A percentile compares a stretch with the other conserved stretches of the same genome.
Conservation (phyloP, 192 early-diverging fungal species). For the Ramicandelaber brevisporus region DNA sequence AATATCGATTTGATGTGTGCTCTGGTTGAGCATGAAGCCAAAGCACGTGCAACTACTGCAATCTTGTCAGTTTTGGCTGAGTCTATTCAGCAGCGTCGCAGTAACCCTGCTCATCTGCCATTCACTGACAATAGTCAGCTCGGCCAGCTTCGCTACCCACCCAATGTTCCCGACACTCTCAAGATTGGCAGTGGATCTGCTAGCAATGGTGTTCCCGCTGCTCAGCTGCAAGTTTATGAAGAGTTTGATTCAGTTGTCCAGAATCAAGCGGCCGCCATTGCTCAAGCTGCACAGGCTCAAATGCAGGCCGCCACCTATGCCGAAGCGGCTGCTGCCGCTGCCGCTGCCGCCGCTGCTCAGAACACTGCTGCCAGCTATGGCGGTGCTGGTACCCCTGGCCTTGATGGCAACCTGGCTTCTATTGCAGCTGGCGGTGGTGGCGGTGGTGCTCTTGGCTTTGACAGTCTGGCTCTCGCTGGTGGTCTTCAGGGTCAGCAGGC, state of each 20-base stretch:
- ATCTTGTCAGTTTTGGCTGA: conserved; percentile 61
- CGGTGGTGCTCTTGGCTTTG: no score
- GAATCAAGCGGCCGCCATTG: conserved; percentile 34
- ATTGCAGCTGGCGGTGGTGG: no score
- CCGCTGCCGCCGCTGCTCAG: conserved; percentile 14
- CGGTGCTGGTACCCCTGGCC: no score
- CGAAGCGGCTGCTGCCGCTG: conserved; percentile 1
- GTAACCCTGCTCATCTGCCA: conserved; percentile 78
- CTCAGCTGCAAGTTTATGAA: conserved; percentile 67
- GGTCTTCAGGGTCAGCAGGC: no score
- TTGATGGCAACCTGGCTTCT: no score
- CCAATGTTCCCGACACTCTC: conserved; percentile 66
- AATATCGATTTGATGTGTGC: conserved; percentile 88
- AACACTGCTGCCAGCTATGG: conserved; percentile 22
- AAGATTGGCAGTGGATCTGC: no score
- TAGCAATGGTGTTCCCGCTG: conserved; percentile 48
- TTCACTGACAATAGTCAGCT: conserved; percentile 72
- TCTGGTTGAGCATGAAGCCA: conserved; percentile 84
- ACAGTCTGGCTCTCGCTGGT: no score
- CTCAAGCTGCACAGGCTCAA: conserved; percentile 6
- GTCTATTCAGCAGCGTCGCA: conserved; percentile 46
- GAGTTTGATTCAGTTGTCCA: no score
- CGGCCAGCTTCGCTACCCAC: conserved; percentile 47
- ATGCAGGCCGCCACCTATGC: background rate
- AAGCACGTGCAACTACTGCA: conserved; percentile 83